Evolutionary conservation across 1,284 basidiomycete species (phyloP), one percentile per base, ranked within the genome.

Genomic region (Salmacisia buchloeana): DNA sequence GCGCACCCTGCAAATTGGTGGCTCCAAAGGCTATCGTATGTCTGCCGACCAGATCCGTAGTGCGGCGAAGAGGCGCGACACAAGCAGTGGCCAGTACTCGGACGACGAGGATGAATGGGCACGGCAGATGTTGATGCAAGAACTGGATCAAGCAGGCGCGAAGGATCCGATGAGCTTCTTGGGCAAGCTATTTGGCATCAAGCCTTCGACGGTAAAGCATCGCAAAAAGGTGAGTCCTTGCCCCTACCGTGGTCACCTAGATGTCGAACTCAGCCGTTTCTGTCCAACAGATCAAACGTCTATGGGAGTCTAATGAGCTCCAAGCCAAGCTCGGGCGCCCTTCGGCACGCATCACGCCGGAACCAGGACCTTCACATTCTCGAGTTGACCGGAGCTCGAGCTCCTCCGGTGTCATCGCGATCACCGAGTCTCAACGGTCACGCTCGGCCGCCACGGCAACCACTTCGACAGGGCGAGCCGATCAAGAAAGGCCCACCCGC

Each of bases 111-210:
- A 36, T 15, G 34, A 60, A 13, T 57, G 3, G 35, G 69, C 10
- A 65, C 67, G 58, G 60, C 69, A 10, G 25, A 76, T 78, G 49
- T 13, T 54, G 27, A 54, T 54, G 49, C 29, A 27, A 5, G 49
- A 54, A 33, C 23, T 33, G 12, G 29, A 54, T 18, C 23, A 54
- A 12, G 49, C 27, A 7, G 27, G 49, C 27, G 49, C 49, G 6
- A 62, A 81, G 77, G 39, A 82, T 81, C 66, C 65, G 54, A 83
- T 89, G 84, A 92, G 90, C 74, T 87, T 96, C 57, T 80, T 96
- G 25, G 86, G 87, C 2, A 87, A 85, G 56, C 86, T 96, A 27
- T 84, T 96, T 82, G 89, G 89, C 35, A 85, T 94, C 4, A 88
- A 89, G 0, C 87, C 89, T 73, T 89, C 92, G 83, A 90, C 91